Evolutionary conservation across 2,329 filamentous ascomycete genomes (phyloP).

Genomic region (Colletotrichum neosansevieriae): DNA sequence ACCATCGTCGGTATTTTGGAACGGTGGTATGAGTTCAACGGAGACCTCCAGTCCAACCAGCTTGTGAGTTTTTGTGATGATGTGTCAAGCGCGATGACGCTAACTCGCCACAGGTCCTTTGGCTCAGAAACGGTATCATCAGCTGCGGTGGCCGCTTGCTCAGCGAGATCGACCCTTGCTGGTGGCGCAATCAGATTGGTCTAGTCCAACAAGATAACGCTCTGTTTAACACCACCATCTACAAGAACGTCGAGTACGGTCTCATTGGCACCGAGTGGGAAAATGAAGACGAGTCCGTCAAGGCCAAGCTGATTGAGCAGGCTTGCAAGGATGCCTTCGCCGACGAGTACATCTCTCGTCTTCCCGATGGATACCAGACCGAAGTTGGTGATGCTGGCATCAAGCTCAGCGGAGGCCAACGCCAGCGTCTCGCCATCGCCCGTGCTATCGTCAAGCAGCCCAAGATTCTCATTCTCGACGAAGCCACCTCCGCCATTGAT

Average conservation of each 20-base stretch:
- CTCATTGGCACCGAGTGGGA: conserved; percentile 54
- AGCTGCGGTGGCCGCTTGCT: conserved; percentile 52
- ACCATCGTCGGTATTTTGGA: conserved; percentile 55
- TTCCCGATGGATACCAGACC: conserved; percentile 70
- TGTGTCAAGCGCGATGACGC: conserved; percentile 44
- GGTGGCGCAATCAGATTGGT: conserved; percentile 92
- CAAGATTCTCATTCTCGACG: conserved; percentile 69
- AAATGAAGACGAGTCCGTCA: conserved; percentile 52
- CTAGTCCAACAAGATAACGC: conserved; percentile 80
- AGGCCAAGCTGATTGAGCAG: conserved; percentile 55
- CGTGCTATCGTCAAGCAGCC: conserved; percentile 69
- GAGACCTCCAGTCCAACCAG: conserved; percentile 31
- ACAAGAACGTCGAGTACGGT: conserved; percentile 62
- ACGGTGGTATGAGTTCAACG: conserved; percentile 51
- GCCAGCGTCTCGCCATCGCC: conserved; percentile 70
- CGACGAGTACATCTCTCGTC: conserved; percentile 63
- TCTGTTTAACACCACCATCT: conserved; percentile 66
- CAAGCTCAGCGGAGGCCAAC: conserved; percentile 75
- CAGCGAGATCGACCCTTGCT: conserved; percentile 83
- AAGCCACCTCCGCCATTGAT: conserved; percentile 72
- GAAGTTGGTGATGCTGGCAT: conserved; percentile 74
- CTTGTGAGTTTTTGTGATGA: conserved; percentile 14
- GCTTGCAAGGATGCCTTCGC: conserved; percentile 66
- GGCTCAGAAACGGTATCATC: conserved; percentile 48
- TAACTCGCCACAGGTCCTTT: conserved; percentile 47